phyloP scores from a whole-genome alignment of 352 stramenopile species.

The Phytophthora nicotianae region DNA sequence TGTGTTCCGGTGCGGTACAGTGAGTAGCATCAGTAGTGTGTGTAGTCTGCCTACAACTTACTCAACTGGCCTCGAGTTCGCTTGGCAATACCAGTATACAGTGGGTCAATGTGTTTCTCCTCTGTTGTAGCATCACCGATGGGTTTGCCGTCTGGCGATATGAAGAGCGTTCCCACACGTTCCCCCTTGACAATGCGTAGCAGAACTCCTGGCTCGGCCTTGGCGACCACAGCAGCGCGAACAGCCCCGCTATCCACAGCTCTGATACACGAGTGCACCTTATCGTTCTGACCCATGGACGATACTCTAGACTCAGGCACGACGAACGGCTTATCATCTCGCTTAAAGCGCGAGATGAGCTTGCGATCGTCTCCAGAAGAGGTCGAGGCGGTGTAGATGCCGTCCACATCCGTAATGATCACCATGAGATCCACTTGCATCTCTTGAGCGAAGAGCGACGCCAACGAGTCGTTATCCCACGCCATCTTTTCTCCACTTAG shows the following conservation, averaged over 20 bases:
- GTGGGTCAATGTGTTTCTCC: constrained; percentile 61
- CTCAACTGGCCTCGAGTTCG: constrained; percentile 25
- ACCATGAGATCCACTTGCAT: constrained; percentile 76
- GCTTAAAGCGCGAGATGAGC: constrained; percentile 54
- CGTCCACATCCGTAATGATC: constrained; percentile 74
- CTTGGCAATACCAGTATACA: constrained; percentile 60
- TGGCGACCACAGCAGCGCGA: constrained; percentile 62
- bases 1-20: no score
- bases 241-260: constrained; percentile 45
- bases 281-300: constrained; percentile 75
- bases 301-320: constrained; percentile 39
- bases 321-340: constrained; percentile 44
- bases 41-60: constrained; percentile 42
- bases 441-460: constrained; percentile 72
- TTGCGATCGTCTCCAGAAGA: constrained; percentile 16
- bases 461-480: constrained; percentile 86
- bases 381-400: constrained; percentile 40
- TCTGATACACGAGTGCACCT: constrained; percentile 42
- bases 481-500: constrained; percentile 56
- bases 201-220: constrained; percentile 59
- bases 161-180: constrained; percentile 64
- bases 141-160: constrained; percentile 14
- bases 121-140: constrained; percentile 19
- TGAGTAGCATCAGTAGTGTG: background rate
- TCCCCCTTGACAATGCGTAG: constrained; percentile 64